Conservation (phyloP, 441 rosid species). For the Populus hybrid region DNA sequence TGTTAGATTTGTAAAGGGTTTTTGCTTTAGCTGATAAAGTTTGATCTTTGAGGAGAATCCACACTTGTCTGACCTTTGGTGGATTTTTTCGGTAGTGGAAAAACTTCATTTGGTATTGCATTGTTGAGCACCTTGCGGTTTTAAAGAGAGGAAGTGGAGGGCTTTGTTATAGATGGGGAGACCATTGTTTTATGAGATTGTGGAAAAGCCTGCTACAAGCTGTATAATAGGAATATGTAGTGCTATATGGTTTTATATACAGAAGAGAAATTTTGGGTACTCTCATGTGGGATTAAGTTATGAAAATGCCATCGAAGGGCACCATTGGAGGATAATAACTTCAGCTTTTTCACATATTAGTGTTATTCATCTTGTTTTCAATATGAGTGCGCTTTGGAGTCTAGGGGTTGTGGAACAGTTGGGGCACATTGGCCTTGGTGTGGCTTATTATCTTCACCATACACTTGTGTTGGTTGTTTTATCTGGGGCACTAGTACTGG, state of each 20-base stretch:
- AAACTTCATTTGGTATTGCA: conserved; percentile 7
- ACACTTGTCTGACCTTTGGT: neutral
- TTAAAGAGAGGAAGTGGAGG: conserved; percentile 6
- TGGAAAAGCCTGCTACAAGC: conserved; percentile 90
- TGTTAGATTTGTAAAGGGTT: conserved; percentile 24
- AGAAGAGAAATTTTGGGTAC: conserved; percentile 86
- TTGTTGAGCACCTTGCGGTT: neutral
- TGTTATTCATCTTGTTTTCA: conserved; percentile 84
- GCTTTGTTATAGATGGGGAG: conserved; percentile 53
- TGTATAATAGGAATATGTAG: conserved; percentile 70
- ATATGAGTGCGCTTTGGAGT: conserved; percentile 99
- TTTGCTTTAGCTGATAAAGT: neutral
- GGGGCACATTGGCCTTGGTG: conserved; percentile 69
- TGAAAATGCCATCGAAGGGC: conserved; percentile 75
- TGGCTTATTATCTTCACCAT: conserved; percentile 80
- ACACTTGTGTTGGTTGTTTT: conserved; percentile 72
- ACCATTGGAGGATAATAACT: conserved; percentile 89
- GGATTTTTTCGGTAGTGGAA: conserved; percentile 7
- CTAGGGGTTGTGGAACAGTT: conserved; percentile 85
- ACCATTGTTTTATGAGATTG: conserved; percentile 76
- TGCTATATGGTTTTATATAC: conserved; percentile 79
- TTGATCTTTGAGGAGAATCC: neutral
- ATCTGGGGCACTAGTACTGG: conserved; percentile 75
- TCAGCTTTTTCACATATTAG: conserved; percentile 93
- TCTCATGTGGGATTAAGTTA: conserved; percentile 91